phyloP scores from a whole-genome alignment of 306 rosid species.

The Prunus armeniaca region DNA sequence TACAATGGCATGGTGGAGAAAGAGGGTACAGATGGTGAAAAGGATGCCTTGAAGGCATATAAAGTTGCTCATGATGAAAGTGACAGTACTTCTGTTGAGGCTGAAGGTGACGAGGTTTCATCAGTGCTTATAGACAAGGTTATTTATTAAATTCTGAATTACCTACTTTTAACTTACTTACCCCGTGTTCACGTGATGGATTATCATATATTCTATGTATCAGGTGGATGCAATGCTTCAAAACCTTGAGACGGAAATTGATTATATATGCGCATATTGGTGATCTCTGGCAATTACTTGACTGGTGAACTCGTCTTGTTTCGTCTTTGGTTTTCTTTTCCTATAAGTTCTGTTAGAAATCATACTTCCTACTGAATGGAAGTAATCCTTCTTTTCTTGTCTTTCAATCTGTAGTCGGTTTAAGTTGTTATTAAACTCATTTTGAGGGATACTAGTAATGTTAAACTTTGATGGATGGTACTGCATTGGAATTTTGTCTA shows the following conservation, averaged over 20 bases:
- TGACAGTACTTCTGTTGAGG: conserved; percentile 38
- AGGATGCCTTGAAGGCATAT: conserved; percentile 74
- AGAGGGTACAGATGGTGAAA: conserved; percentile 64
- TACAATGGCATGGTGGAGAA: conserved; percentile 80
- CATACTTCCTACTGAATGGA: too few species aligned
- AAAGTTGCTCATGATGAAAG: conserved; percentile 78
- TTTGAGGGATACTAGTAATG: too few species aligned
- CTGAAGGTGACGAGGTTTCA: conserved; percentile 59
- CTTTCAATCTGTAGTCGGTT: too few species aligned
- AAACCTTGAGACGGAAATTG: conserved; percentile 90
- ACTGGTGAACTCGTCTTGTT: conserved; percentile 42
- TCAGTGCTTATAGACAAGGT: conserved; percentile 83
- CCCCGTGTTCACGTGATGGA: neutral
- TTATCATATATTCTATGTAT: neutral
- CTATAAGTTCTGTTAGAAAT: too few species aligned
- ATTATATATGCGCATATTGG: conserved; percentile 93
- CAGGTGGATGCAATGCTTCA: conserved; percentile 95
- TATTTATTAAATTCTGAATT: conserved; percentile 19
- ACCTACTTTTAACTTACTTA: neutral
- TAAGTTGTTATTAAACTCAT: too few species aligned
- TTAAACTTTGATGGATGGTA: neutral
- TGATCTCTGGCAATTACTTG: conserved; percentile 73
- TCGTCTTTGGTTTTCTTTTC: too few species aligned
- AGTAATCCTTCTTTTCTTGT: too few species aligned
- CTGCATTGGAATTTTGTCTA: neutral